Percentiles rank a stretch among this genome's conserved stretches.
Evolutionary conservation across 169 alveolate genomes (phyloP).

Genomic region (Pseudocohnilembus persalinus): DNA sequence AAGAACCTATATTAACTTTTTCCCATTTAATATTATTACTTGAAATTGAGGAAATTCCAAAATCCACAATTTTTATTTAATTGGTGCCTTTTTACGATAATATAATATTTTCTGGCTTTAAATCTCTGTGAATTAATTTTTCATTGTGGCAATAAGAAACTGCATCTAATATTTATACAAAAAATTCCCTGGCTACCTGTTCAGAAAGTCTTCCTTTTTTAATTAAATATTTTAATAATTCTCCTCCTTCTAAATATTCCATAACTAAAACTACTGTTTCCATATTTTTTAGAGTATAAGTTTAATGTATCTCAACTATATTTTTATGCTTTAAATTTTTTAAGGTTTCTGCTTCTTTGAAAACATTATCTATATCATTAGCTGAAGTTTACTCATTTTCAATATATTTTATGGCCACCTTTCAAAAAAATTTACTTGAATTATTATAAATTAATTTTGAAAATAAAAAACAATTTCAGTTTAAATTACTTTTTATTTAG

Average conservation of each 20-base stretch:
- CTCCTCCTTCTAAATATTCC: conserved; percentile 85
- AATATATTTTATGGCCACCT: conserved; percentile 60
- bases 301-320: conserved; percentile 64
- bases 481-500: conserved; percentile 19
- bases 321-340: conserved; percentile 65
- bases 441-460: background rate
- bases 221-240: conserved; percentile 47
- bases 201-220: conserved; percentile 46
- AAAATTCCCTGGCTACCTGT: conserved; percentile 51
- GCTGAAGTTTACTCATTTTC: conserved; percentile 43
- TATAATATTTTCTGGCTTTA: conserved; percentile 73
- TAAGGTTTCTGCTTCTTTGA: conserved; percentile 68
- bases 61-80: conserved; percentile 58
- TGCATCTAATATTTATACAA: conserved; percentile 62
- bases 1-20: conserved; percentile 22
- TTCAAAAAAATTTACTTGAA: too few species aligned
- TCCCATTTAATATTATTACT: conserved; percentile 15
- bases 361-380: conserved; percentile 58
- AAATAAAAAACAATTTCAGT: too few species aligned
- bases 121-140: conserved; percentile 76
- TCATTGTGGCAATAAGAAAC: conserved; percentile 63
- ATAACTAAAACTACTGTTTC: conserved; percentile 62
- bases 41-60: conserved; percentile 67
- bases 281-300: conserved; percentile 50
- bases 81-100: conserved; percentile 36